Percentiles rank a stretch among this genome's conserved stretches.
These are phyloP conservation scores for Trifolium subterraneum DNA, from an alignment of 306 rosid species.

Conservation along the genomic window DNA sequence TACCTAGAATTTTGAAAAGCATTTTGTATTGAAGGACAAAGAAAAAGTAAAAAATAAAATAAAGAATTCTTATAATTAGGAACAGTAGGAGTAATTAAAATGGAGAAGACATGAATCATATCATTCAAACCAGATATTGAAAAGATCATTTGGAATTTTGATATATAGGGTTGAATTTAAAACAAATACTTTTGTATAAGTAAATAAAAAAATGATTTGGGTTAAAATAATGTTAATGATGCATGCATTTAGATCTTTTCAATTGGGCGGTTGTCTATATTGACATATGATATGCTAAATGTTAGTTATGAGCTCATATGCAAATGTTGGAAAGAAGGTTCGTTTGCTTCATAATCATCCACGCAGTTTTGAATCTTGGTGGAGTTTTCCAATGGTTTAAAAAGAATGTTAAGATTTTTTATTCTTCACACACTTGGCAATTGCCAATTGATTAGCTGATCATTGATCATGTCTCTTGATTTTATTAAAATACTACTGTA, in stretches of 20 bases:
- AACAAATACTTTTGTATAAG: not conserved
- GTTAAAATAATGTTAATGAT: not conserved
- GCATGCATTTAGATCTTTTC: not conserved
- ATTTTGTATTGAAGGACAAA: too few relatives aligned
- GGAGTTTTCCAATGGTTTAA: not conserved
- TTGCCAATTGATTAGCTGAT: not conserved
- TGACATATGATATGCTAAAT: not conserved
- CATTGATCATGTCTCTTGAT: not conserved
- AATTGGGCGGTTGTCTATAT: not conserved
- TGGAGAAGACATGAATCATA: too few relatives aligned
- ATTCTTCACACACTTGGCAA: not conserved
- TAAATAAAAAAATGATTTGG: not conserved
- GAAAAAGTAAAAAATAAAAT: too few relatives aligned
- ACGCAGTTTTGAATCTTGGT: not conserved
- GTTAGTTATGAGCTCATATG: constrained; percentile 5
- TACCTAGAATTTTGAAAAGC: too few relatives aligned
- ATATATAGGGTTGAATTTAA: not conserved
- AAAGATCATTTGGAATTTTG: not conserved
- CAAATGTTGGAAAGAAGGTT: constrained; percentile 24
- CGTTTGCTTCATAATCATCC: constrained; percentile 16
- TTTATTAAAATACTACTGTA: not conserved
- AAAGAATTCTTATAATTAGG: too few relatives aligned
- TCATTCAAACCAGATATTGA: too few relatives aligned
- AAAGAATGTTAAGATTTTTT: not conserved
- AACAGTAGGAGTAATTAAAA: too few relatives aligned